Evolutionary conservation across 805 yeast genomes (phyloP), one percentile per base, ranked within the genome.

Genomic region (Naumovozyma dairenensis): DNA sequence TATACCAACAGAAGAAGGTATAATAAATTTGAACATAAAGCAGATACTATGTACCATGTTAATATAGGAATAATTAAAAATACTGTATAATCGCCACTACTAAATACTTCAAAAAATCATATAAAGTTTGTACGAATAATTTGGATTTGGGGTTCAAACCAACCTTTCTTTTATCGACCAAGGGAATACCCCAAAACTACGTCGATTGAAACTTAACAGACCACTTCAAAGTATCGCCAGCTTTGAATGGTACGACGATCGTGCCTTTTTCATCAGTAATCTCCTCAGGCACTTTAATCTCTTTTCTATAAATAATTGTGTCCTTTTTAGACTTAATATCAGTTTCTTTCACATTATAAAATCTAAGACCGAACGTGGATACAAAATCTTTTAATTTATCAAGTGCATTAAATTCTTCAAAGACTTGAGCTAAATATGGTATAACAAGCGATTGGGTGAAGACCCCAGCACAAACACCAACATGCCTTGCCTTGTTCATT

Each of bases 391-490:
- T 75, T 45, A 92, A 65, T 37, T 71, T 72, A 28, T 78, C 78
- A 28, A 92, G 60, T 40, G 75, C 71, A 10, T 71, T 77, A 14
- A 61, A 68, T 34, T 67, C 58, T 18, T 82, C 94, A 50, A 93
- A 92, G 1, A 82, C 73, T 56, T 87, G 80, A 3, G 97, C 96
- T 18, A 92, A 62, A 44, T 89, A 92, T 6, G 86, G 67, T 14
- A 92, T 59, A 2, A 81, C 94, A 46, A 73, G 73, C 16, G 83
- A 71, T 58, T 92, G 98, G 2, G 97, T 83, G 60, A 72, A 92
- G 6, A 92, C 96, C 51, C 99, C 99, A n/a, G 99, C 99, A 50
- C 96, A 85, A 13, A 89, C 96, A 16, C 87, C 89, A 24, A 67
- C 63, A 45, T 75, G 85, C 40, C 71, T 78, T 17, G 83, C 67